phyloP scores from a whole-genome alignment of 2,329 filamentous ascomycete genomes.

The Claviceps spartinae region DNA sequence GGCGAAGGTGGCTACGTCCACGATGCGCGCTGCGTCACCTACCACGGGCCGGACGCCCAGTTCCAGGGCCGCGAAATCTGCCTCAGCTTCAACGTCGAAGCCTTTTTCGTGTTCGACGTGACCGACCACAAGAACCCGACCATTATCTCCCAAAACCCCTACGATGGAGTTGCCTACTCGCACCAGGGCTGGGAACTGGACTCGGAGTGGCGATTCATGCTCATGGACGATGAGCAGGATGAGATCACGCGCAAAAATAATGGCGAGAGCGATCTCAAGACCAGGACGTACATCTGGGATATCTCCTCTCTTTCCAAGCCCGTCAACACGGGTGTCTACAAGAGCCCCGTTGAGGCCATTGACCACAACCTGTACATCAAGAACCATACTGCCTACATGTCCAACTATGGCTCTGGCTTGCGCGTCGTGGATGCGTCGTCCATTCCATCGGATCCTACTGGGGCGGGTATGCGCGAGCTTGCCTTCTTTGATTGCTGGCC shows the following conservation, averaged over 20 bases:
- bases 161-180: constrained; percentile 37
- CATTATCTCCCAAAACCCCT: constrained; percentile 37
- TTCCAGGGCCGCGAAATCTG: constrained; percentile 32
- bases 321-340: constrained; percentile 25
- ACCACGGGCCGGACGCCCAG: constrained; percentile 31
- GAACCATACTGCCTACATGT: constrained; percentile 28
- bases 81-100: constrained; percentile 38
- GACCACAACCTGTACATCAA: constrained; percentile 34
- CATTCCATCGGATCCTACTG: constrained; percentile 23
- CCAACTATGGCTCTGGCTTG: constrained; percentile 35
- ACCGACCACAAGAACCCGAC: constrained; percentile 30
- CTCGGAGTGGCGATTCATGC: constrained; percentile 25
- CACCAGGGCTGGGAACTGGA: constrained; percentile 42
- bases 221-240: constrained; percentile 40
- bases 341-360: constrained; percentile 23
- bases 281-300: constrained; percentile 35
- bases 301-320: constrained; percentile 26
- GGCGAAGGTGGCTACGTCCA: constrained; percentile 37
- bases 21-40: constrained; percentile 39
- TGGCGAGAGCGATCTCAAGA: constrained; percentile 17
- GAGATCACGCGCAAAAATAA: constrained; percentile 27
- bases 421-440: constrained; percentile 21
- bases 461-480: constrained; percentile 24
- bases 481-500: constrained; percentile 35
- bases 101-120: constrained; percentile 29